phyloP scores from a whole-genome alignment of 2,329 filamentous ascomycete species.

The Colletotrichum acutatum region DNA sequence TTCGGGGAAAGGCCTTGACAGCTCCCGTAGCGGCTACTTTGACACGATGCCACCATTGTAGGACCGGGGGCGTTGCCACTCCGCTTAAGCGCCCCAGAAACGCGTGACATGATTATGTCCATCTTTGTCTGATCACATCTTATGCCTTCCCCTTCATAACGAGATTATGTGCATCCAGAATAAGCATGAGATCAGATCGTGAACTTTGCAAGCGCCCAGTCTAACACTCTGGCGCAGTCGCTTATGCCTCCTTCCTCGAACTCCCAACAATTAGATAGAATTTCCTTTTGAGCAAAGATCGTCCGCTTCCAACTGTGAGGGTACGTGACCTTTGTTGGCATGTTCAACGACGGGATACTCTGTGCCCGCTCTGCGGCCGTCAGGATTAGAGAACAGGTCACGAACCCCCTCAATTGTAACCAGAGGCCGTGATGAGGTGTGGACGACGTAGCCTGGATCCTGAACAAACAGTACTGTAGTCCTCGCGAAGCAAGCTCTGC shows the following conservation, averaged over 20 bases:
- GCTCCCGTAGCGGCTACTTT: not conserved
- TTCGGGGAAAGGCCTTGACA: not conserved
- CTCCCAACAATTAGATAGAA: conserved; percentile 27
- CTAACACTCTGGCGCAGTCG: conserved; percentile 24
- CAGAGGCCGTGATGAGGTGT: conserved; percentile 22
- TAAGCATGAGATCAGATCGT: not conserved
- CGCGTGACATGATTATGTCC: not conserved
- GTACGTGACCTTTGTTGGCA: conserved; percentile 20
- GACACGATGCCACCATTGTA: not conserved
- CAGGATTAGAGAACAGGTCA: conserved; percentile 28
- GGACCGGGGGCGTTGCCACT: too few relatives aligned
- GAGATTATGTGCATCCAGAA: not conserved
- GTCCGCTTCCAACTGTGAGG: conserved; percentile 24
- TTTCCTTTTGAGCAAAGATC: conserved; percentile 22
- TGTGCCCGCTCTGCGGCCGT: conserved; percentile 28
- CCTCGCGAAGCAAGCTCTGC: conserved; percentile 24
- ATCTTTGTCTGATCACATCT: not conserved
- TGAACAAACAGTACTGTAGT: conserved; percentile 25
- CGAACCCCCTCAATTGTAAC: conserved; percentile 28
- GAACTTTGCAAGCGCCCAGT: conserved; percentile 33
- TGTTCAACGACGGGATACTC: conserved; percentile 24
- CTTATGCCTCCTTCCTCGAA: conserved; percentile 32
- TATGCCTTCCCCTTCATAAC: not conserved
- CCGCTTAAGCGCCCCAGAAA: not conserved
- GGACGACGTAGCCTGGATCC: conserved; percentile 23